These are phyloP conservation scores for Mallotus repandus DNA, from an alignment of 441 rosid genomes.

Conservation along the genomic window DNA sequence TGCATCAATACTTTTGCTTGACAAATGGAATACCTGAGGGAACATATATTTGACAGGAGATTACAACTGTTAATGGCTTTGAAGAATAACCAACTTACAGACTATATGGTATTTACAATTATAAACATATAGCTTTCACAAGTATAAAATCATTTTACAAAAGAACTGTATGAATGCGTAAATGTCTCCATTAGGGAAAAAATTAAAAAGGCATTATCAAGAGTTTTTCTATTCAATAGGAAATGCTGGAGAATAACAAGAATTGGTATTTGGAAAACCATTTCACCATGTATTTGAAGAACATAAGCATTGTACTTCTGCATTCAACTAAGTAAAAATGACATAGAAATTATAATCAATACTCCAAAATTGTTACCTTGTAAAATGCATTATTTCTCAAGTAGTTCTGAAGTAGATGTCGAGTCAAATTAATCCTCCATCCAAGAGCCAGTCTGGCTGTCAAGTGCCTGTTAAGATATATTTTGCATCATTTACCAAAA, in stretches of 20 bases:
- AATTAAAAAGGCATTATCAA: too few relatives aligned
- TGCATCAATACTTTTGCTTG: slow-evolving; percentile 88
- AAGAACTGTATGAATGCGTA: not conserved
- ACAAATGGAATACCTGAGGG: slow-evolving; percentile 85
- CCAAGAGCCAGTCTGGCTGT: slow-evolving; percentile 92
- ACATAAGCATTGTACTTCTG: not conserved
- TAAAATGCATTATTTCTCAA: slow-evolving; percentile 94
- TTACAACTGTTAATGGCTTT: slow-evolving; percentile 3
- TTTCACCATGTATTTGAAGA: not conserved
- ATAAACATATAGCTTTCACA: not conserved
- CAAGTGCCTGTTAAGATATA: slow-evolving; percentile 58
- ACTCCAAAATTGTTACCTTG: slow-evolving; percentile 52
- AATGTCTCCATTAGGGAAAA: not conserved
- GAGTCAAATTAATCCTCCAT: slow-evolving; percentile 96
- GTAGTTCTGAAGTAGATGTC: slow-evolving; percentile 81
- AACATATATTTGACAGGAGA: slow-evolving; percentile 12
- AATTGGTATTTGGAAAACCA: not conserved
- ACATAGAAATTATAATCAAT: not conserved
- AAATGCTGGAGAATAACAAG: not conserved
- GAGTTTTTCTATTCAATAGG: not conserved
- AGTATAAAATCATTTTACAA: not conserved
- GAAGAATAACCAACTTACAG: not conserved
- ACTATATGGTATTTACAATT: not conserved
- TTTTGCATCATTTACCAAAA: not conserved
- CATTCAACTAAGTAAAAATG: not conserved